These are phyloP conservation scores for Aspergillus vadensis DNA, from an alignment of 2,329 filamentous ascomycete genomes.

Conservation along the genomic window DNA sequence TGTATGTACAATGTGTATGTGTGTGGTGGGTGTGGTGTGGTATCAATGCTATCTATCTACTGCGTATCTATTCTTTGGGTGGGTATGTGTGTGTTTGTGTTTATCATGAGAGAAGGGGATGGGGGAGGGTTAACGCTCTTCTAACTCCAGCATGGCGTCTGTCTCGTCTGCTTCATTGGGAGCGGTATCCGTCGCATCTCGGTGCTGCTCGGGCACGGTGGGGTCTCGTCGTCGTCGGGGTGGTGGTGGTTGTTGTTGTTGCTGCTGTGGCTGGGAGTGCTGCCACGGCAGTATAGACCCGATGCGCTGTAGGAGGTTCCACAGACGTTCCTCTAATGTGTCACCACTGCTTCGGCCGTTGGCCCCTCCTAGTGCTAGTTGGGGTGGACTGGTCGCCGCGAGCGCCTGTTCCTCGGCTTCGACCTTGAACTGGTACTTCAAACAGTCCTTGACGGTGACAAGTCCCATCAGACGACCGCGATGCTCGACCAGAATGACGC, in stretches of 20 bases:
- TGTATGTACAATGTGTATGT: not conserved
- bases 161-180: slow-evolving; percentile 30
- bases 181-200: slow-evolving; percentile 25
- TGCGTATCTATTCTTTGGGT: not conserved
- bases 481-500: slow-evolving; percentile 90
- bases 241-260: too few relatives aligned
- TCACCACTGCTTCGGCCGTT: slow-evolving; percentile 25
- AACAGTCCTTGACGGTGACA: slow-evolving; percentile 93
- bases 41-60: not conserved
- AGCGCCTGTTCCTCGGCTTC: slow-evolving; percentile 74
- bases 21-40: not conserved
- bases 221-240: slow-evolving; percentile 14
- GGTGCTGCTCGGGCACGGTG: slow-evolving; percentile 16
- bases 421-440: slow-evolving; percentile 96
- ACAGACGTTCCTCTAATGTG: slow-evolving; percentile 40
- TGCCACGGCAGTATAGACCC: slow-evolving; percentile 23
- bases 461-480: slow-evolving; percentile 80
- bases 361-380: slow-evolving; percentile 27
- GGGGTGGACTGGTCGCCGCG: slow-evolving; percentile 35
- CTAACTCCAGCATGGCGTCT: slow-evolving; percentile 31
- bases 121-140: slow-evolving; percentile 34
- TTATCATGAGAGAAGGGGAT: not conserved
- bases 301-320: slow-evolving; percentile 40
- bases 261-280: not conserved
- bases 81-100: slow-evolving; percentile 6